These are phyloP conservation scores for Abortiporus biennis DNA, from an alignment of 1,284 basidiomycete species.

Conservation along the genomic window DNA sequence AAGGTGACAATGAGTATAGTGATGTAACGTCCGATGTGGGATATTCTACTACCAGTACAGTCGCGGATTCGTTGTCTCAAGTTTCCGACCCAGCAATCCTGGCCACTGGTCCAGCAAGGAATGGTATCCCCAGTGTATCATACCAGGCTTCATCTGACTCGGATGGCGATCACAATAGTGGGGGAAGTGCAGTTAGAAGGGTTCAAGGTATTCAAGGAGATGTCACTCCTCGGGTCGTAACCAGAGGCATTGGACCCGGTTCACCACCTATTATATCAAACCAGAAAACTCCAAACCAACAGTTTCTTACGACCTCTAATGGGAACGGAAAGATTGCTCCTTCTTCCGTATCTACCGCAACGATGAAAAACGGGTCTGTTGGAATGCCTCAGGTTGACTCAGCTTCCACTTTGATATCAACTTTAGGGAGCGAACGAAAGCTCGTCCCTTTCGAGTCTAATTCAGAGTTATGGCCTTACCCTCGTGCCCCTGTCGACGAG, in stretches of 20 bases:
- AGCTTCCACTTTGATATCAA: conserved; percentile 8
- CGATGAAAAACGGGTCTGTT: background rate
- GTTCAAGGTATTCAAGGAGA: conserved; percentile 34
- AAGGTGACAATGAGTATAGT: conserved; percentile 45
- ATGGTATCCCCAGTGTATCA: conserved; percentile 13
- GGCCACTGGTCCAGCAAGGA: conserved; percentile 23
- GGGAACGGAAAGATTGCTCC: background rate
- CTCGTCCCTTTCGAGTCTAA: conserved; percentile 55
- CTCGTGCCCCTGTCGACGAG: conserved; percentile 34
- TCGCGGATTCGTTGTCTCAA: too few species aligned
- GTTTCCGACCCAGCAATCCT: conserved; percentile 22
- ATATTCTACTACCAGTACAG: conserved; percentile 36
- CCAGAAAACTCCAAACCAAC: conserved; percentile 6
- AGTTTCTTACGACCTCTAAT: background rate
- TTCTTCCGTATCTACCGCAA: background rate
- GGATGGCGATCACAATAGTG: conserved; percentile 8
- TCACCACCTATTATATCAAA: conserved; percentile 13
- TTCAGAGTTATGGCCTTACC: conserved; percentile 63
- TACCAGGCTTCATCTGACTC: conserved; percentile 13
- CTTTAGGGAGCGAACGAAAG: conserved; percentile 10
- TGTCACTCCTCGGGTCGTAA: conserved; percentile 40
- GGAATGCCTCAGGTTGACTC: background rate
- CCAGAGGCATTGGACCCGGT: conserved; percentile 26
- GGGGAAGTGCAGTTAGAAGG: conserved; percentile 1
- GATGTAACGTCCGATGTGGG: conserved; percentile 29